Base-by-base conservation (phyloP, 345 rosid genomes). In the Rhodamnia rubescens region DNA sequence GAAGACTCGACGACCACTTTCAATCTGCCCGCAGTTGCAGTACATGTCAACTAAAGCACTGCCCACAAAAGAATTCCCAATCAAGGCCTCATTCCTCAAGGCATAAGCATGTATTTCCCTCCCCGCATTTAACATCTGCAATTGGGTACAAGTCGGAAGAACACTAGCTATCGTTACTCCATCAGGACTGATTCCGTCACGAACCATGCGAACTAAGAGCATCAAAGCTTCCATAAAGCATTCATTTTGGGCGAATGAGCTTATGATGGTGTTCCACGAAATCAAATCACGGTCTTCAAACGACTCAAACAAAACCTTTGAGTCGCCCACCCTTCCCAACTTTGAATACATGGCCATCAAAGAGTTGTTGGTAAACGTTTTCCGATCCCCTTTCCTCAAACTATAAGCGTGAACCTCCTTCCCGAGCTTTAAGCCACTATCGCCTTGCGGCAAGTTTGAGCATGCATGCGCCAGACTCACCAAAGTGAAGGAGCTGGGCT, bases 41-140 rank as follows among this genome's bases (percentile, higher is more conserved):
- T 95, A 97, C 98, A 97, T 95, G 87, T 97, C 99, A 85, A 97
- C 96, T 75, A 97, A 90, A 87, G 98, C 98, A 86, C 98, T 97
- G 4, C 95, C 98, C 56, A 95, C 96, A 86, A 93, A 97, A 78
- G 98, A 93, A 92, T 97, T 97, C 82, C 88, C 92, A 58, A 89
- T 86, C 84, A 95, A 82, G 82, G 90, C 84, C 15, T 91, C 93
- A 86, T 93, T 92, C 89, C 90, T 95, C 89, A 97, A 89, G 27
- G 96, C 98, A 91, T 89, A 91, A 20, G 95, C 96, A 88, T 97
- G 99, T 85, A 97, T 90, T 88, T 95, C 98, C 90, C 91, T 94
- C 74, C 99, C 99, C 4, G 88, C 78, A 53, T 86, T 87, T 40
- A 94, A 88, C 92, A 91, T 83, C 89, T 93, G 93, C 91, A 97